phyloP scores from a whole-genome alignment of 2,329 filamentous ascomycete species.

The Xylariaceae sp. region DNA sequence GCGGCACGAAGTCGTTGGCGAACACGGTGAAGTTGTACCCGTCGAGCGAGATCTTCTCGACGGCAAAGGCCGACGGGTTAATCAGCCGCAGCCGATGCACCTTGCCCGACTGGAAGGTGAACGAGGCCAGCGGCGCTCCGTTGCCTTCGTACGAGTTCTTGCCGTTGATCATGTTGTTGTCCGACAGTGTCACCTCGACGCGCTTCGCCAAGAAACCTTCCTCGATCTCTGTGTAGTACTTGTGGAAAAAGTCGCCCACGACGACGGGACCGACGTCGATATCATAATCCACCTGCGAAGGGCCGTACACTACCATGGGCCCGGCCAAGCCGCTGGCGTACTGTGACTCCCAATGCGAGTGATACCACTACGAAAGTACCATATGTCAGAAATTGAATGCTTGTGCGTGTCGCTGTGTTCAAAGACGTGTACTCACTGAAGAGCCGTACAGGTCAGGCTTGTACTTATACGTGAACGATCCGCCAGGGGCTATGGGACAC shows the following conservation, averaged over 20 bases:
- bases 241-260: constrained; percentile 9
- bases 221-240: constrained; percentile 1
- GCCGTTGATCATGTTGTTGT: constrained; percentile 26
- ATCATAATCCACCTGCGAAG: constrained; percentile 11
- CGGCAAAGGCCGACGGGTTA: constrained; percentile 31
- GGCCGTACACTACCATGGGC: constrained; percentile 25
- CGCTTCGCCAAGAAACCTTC: constrained; percentile 11
- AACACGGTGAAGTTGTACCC: constrained; percentile 39
- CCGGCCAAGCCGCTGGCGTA: constrained; percentile 37
- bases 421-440: too few species aligned
- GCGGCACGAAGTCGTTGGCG: constrained; percentile 38
- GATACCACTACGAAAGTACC: too few species aligned
- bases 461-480: constrained; percentile 12
- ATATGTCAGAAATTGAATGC: too few species aligned
- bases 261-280: constrained; percentile 12
- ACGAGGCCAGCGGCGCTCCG: constrained; percentile 14
- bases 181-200: constrained; percentile 13
- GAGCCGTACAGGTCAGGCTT: constrained; percentile 17
- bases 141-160: constrained; percentile 29
- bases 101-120: constrained; percentile 26
- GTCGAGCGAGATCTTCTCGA: constrained; percentile 32
- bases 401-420: too few species aligned
- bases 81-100: constrained; percentile 33
- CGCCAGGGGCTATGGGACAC: constrained; percentile 13
- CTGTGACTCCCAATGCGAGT: constrained; percentile 30